Conservation (phyloP, 495 filamentous ascomycete genomes). For the Talaromyces nanjingensis region DNA sequence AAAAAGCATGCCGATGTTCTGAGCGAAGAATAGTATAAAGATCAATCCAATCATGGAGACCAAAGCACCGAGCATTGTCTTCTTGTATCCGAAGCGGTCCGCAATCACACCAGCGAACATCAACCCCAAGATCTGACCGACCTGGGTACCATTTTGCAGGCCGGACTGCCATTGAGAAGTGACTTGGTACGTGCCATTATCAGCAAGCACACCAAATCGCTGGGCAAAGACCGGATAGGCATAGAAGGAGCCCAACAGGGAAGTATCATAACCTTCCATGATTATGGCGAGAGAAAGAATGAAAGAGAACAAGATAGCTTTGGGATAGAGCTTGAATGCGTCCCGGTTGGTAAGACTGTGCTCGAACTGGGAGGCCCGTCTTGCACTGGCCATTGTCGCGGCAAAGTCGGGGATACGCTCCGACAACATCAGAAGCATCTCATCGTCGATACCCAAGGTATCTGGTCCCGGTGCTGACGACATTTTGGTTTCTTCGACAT, state of each 20-base stretch:
- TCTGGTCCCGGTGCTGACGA: constrained; percentile 5
- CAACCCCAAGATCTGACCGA: constrained; percentile 21
- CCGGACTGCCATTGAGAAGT: constrained; percentile 61
- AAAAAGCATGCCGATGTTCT: constrained; percentile 10
- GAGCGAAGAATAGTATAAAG: constrained; percentile 45
- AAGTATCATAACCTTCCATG: constrained; percentile 45
- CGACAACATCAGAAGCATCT: constrained; percentile 11
- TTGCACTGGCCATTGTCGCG: constrained; percentile 12
- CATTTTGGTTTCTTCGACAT: background rate
- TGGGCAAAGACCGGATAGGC: constrained; percentile 41
- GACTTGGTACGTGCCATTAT: constrained; percentile 45
- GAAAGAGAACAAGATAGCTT: constrained; percentile 38
- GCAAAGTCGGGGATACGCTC: constrained; percentile 15
- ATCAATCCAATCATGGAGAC: constrained; percentile 48
- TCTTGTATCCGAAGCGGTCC: constrained; percentile 38
- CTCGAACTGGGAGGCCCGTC: constrained; percentile 15
- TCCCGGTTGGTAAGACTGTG: constrained; percentile 18
- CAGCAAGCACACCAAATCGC: constrained; percentile 48
- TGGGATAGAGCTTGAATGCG: constrained; percentile 24
- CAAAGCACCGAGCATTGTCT: constrained; percentile 53
- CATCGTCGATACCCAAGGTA: constrained; percentile 15
- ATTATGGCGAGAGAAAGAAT: constrained; percentile 35
- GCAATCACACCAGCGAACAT: constrained; percentile 39
- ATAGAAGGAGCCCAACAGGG: constrained; percentile 30
- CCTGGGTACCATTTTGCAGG: constrained; percentile 49